Conservation (phyloP, 1,284 basidiomycete species). For the Athelia psychrophila region DNA sequence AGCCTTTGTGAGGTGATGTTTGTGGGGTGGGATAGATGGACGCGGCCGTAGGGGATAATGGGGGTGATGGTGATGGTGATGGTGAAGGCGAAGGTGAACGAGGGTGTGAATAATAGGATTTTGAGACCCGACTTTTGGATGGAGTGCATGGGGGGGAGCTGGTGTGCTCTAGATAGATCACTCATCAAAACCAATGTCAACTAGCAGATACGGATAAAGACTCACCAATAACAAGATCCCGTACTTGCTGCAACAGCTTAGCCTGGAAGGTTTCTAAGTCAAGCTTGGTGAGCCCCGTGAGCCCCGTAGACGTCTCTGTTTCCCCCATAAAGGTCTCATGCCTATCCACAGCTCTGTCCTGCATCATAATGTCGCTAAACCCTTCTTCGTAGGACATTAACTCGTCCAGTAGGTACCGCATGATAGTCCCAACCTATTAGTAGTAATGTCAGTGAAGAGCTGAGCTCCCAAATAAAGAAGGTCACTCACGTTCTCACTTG, state of each 20-base stretch:
- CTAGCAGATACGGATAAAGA: too few species aligned
- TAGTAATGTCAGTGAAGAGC: not conserved
- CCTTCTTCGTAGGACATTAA: constrained; percentile 17
- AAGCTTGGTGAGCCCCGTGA: not conserved
- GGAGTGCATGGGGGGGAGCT: too few species aligned
- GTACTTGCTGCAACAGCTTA: not conserved
- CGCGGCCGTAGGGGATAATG: too few species aligned
- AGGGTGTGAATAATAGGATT: too few species aligned
- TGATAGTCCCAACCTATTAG: constrained; percentile 13
- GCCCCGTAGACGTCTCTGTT: not conserved
- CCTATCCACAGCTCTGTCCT: constrained; percentile 5
- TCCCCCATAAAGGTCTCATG: constrained; percentile 16
- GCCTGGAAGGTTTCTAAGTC: not conserved
- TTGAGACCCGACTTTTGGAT: too few species aligned
- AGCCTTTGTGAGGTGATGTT: too few species aligned
- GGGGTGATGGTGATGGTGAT: too few species aligned
- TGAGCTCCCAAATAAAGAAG: not conserved
- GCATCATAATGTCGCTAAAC: constrained; percentile 16
- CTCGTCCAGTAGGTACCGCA: constrained; percentile 17
- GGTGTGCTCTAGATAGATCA: too few species aligned
- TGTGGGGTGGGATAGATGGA: too few species aligned
- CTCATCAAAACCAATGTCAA: too few species aligned
- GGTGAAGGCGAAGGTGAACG: too few species aligned
- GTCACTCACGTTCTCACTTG: constrained; percentile 14
- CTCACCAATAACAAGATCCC: not conserved